phyloP scores from a whole-genome alignment of 2,329 filamentous ascomycete species.

The Alternaria brassicae region DNA sequence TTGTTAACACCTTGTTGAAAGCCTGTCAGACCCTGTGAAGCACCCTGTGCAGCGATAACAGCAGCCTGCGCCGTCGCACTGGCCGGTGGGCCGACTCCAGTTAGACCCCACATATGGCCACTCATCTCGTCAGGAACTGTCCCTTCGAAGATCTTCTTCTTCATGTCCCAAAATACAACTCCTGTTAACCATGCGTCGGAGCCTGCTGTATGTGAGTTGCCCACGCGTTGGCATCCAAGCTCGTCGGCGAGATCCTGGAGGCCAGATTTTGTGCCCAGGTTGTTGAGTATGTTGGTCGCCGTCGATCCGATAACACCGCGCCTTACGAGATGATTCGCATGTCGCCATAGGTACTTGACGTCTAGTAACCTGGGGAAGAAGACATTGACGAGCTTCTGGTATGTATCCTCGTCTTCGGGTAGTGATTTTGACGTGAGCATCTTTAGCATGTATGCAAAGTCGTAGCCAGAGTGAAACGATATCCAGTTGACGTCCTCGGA shows the following conservation, averaged over 20 bases:
- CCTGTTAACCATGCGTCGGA: constrained; percentile 94
- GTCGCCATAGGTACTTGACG: constrained; percentile 96
- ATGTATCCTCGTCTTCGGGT: constrained; percentile 87
- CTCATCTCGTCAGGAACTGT: constrained; percentile 79
- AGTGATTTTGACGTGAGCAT: constrained; percentile 83
- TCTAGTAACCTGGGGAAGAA: constrained; percentile 96
- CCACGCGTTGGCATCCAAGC: constrained; percentile 86
- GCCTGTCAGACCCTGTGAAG: constrained; percentile 34
- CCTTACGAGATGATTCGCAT: constrained; percentile 73
- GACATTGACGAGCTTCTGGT: constrained; percentile 84
- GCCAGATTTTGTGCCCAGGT: constrained; percentile 88
- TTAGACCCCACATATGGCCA: constrained; percentile 93
- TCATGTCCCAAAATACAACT: constrained; percentile 92
- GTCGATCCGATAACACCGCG: constrained; percentile 48
- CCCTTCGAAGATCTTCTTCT: constrained; percentile 84
- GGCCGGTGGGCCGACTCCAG: constrained; percentile 62
- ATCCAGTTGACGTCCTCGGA: constrained; percentile 93
- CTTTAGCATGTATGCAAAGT: constrained; percentile 97
- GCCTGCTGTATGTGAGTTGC: constrained; percentile 88
- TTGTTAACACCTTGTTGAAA: constrained; percentile 47
- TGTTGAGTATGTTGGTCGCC: constrained; percentile 77
- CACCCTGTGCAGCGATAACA: constrained; percentile 53
- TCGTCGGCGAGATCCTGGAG: constrained; percentile 94
- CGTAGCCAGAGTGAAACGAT: constrained; percentile 96
- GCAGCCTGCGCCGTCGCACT: constrained; percentile 63